A percentile compares a stretch with the other conserved stretches of the same genome.
Conservation (phyloP, 106 monocot species). For the Allium fistulosum region DNA sequence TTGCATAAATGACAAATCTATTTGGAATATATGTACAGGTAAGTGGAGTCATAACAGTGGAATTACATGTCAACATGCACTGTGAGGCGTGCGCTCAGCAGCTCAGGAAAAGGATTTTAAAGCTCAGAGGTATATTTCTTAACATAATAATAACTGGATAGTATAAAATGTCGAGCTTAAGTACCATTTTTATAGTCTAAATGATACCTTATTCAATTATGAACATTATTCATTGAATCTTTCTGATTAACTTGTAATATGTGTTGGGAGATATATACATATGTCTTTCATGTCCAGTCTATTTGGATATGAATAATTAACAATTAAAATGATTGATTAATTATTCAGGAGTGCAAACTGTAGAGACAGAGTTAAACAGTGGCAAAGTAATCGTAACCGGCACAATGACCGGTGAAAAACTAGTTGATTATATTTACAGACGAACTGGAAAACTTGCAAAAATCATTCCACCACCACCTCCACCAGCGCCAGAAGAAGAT, state of each 20-base stretch:
- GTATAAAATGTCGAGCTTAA: background rate
- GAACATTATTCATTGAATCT: too few species aligned
- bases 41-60: conserved; percentile 48
- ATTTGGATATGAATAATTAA: background rate
- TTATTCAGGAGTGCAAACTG: conserved; percentile 66
- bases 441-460: conserved; percentile 64
- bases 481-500: conserved; percentile 39
- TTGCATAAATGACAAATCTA: background rate
- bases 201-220: too few species aligned
- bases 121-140: conserved; percentile 57
- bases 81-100: conserved; percentile 92
- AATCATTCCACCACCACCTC: conserved; percentile 56
- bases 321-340: background rate
- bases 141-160: background rate
- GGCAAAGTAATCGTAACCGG: conserved; percentile 76
- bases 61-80: conserved; percentile 90
- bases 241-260: too few species aligned
- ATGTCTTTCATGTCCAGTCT: too few species aligned
- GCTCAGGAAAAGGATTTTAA: conserved; percentile 60
- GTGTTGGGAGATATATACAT: too few species aligned
- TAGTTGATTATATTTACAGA: conserved; percentile 61
- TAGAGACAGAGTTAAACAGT: conserved; percentile 50
- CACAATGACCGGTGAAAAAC: conserved; percentile 51
- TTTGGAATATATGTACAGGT: conserved; percentile 23
- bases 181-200: too few species aligned